Base-by-base conservation (phyloP, 768 basidiomycete species). In the Tylopilus cervinicoccineus region DNA sequence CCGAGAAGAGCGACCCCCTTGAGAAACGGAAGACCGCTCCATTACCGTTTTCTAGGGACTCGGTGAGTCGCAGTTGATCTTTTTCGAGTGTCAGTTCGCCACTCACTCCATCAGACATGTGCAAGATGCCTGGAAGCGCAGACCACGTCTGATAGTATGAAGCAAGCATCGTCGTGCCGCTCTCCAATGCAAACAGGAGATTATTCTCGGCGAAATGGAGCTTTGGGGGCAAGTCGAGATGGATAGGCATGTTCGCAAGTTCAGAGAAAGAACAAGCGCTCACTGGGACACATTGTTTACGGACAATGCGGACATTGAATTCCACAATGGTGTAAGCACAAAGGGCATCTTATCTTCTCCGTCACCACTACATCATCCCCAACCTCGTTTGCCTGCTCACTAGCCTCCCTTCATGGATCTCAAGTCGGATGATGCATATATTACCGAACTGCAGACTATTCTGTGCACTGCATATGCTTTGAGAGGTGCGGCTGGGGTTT, bases 261-360 rank as follows among this genome's bases (percentile, higher is more conserved):
- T 32, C 7, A 16, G 16, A n/a, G n/a, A n/a, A n/a, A n/a, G n/a
- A n/a, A n/a, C n/a, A n/a, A n/a, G n/a, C n/a, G n/a, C n/a, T n/a
- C n/a, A n/a, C n/a, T n/a, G n/a, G n/a, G n/a, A n/a, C n/a, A n/a
- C n/a, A n/a, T n/a, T n/a, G n/a, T n/a, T n/a, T n/a, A n/a, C n/a
- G 14, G 27, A 36, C 53, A 56, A 51, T 55, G 55, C 55, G 55
- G 55, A 54, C 50, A 40, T 45, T 42, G 45, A 56, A 49, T 39
- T n/a, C n/a, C n/a, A n/a, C n/a, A n/a, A n/a, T n/a, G n/a, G n/a
- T n/a, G n/a, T n/a, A n/a, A n/a, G n/a, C n/a, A n/a, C n/a, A n/a
- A n/a, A n/a, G n/a, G n/a, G n/a, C n/a, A n/a, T n/a, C n/a, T n/a
- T n/a, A n/a, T n/a, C n/a, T n/a, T n/a, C n/a, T n/a, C n/a, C n/a